These are phyloP conservation scores for Echinosophora koreensis DNA, from an alignment of 306 rosid species.

Conservation along the genomic window DNA sequence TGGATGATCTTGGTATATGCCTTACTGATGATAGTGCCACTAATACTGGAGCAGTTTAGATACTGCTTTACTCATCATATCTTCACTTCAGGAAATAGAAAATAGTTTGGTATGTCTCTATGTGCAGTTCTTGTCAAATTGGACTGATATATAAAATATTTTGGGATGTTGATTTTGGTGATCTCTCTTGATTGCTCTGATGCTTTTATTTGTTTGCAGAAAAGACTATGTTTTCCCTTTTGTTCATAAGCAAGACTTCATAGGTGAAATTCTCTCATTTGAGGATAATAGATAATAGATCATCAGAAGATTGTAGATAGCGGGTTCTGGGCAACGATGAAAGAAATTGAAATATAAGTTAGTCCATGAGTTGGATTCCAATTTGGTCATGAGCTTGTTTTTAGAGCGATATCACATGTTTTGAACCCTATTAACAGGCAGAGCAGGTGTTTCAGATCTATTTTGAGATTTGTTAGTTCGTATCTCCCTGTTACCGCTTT, in stretches of 20 bases:
- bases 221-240: background rate
- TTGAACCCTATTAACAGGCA: background rate
- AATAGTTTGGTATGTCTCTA: slow-evolving; percentile 11
- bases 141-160: background rate
- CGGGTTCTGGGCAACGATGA: slow-evolving; percentile 1
- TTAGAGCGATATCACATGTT: background rate
- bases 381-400: background rate
- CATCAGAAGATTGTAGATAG: slow-evolving; percentile 26
- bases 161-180: background rate
- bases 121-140: slow-evolving; percentile 34
- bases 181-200: slow-evolving; percentile 30
- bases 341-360: background rate
- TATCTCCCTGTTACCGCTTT: no score
- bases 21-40: slow-evolving; percentile 45
- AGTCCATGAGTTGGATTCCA: background rate
- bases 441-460: background rate
- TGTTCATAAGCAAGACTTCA: slow-evolving; percentile 19
- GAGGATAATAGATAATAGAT: slow-evolving; percentile 21
- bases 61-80: background rate
- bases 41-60: slow-evolving; percentile 42
- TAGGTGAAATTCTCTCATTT: background rate
- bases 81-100: slow-evolving; percentile 30
- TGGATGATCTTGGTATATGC: slow-evolving; percentile 76
- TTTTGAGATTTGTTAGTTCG: background rate
- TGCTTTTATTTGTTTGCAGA: slow-evolving; percentile 14